These are phyloP conservation scores for Fusarium sp. DNA, from an alignment of 2,329 filamentous ascomycete species.

Conservation along the genomic window DNA sequence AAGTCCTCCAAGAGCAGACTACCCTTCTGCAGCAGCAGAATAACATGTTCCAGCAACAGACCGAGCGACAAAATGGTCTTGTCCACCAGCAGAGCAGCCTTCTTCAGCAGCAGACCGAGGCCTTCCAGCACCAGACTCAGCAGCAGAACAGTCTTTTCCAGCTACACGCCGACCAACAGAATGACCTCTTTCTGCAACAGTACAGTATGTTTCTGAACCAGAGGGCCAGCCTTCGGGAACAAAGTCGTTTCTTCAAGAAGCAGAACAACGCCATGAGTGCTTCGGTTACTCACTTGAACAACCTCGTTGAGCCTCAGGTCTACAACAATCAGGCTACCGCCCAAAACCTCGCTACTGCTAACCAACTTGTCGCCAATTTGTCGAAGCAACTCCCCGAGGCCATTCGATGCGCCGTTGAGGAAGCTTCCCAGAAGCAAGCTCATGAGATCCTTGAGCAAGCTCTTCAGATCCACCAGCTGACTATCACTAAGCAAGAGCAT, in stretches of 20 bases:
- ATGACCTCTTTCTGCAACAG: not conserved
- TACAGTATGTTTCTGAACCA: slow-evolving; percentile 1
- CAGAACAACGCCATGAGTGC: slow-evolving; percentile 44
- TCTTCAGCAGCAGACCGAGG: not conserved
- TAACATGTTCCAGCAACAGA: not conserved
- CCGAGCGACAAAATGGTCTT: not conserved
- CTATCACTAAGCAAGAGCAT: slow-evolving; percentile 21
- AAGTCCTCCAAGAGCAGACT: slow-evolving; percentile 21
- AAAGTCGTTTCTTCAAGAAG: slow-evolving; percentile 29
- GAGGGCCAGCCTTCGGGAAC: slow-evolving; percentile 3
- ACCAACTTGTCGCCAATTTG: slow-evolving; percentile 42
- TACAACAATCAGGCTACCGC: slow-evolving; percentile 33
- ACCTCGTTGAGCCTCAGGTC: slow-evolving; percentile 37
- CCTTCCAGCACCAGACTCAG: not conserved
- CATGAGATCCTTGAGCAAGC: slow-evolving; percentile 26
- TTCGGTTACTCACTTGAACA: slow-evolving; percentile 29
- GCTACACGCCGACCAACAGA: not conserved
- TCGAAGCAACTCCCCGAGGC: slow-evolving; percentile 45
- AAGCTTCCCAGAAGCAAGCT: slow-evolving; percentile 36
- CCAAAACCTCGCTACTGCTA: slow-evolving; percentile 40
- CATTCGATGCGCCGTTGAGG: slow-evolving; percentile 44
- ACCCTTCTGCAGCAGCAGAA: not conserved
- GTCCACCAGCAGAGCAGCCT: not conserved
- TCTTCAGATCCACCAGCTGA: slow-evolving; percentile 41
- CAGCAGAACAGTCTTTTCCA: slow-evolving; percentile 4